Conservation (phyloP, 2,329 filamentous ascomycete genomes). For the Talaromyces sp. region DNA sequence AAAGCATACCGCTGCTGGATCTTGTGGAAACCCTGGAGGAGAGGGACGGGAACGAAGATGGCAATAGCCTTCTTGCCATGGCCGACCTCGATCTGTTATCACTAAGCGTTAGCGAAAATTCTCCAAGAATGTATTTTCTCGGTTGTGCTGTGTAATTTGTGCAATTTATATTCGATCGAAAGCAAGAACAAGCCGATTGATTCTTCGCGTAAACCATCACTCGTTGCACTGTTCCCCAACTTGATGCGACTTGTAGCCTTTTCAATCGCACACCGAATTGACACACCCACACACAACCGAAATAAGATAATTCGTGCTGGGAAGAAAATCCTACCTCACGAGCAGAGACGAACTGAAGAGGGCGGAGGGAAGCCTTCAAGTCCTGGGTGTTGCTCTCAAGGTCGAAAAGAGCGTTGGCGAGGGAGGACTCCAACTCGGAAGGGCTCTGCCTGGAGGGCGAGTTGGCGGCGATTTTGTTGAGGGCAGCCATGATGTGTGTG, state of each 20-base stretch:
- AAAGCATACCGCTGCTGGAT: slow-evolving; percentile 95
- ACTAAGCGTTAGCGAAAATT: slow-evolving; percentile 22
- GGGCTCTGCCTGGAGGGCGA: slow-evolving; percentile 94
- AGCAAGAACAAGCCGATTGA: neutral
- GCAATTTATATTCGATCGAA: neutral
- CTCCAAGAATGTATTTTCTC: neutral
- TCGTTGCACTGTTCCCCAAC: neutral
- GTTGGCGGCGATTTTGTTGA: slow-evolving; percentile 98
- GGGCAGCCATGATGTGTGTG: slow-evolving; percentile 60
- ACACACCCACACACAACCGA: neutral
- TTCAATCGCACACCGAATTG: neutral
- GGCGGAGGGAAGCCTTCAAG: slow-evolving; percentile 91
- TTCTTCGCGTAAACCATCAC: neutral
- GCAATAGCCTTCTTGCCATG: slow-evolving; percentile 99
- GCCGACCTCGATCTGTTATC: slow-evolving; percentile 93
- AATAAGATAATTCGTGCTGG: neutral
- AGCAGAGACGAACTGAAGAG: slow-evolving; percentile 97
- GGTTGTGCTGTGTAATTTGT: neutral
- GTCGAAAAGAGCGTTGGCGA: slow-evolving; percentile 95
- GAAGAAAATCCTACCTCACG: slow-evolving; percentile 70
- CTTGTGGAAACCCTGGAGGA: slow-evolving; percentile 97
- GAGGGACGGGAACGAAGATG: slow-evolving; percentile 99
- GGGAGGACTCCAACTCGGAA: slow-evolving; percentile 94
- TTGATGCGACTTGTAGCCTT: neutral
- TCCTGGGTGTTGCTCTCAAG: slow-evolving; percentile 99